Base-by-base conservation (phyloP, 2,329 filamentous ascomycete species). In the Hirsutella thompsonii region DNA sequence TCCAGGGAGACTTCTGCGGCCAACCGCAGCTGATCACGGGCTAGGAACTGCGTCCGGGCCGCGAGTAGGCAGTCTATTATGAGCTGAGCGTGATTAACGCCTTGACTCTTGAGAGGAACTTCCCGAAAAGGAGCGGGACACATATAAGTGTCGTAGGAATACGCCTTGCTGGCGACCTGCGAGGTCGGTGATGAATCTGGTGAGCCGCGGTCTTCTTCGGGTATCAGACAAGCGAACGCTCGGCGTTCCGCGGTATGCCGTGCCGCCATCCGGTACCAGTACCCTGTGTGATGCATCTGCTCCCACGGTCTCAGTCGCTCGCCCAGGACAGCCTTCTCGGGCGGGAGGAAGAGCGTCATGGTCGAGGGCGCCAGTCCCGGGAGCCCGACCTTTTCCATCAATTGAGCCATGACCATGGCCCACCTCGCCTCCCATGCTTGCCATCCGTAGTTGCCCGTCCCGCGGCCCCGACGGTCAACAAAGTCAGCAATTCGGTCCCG, bases 361-460 rank as follows among this genome's bases (percentile, higher is more conserved):
- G 63, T 64, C 2, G 61, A 58, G 1, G 68, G 63, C 2, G 60
- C 61, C 16, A 79, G 60, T 28, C 71, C 70, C 3, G 65, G 62
- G 11, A 78, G 62, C 18, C 68, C 65, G 20, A 69, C 63, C 46
- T 67, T 72, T 45, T 76, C 69, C 16, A 80, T 68, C 46, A 80
- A 54, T 36, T 74, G 67, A 2, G 74, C 76, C 77, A 81, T 81
- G 11, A 77, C 62, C 19, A 64, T 65, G 14, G 74, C 70, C 77
- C 77, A 81, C 42, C 84, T 74, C 33, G 85, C 79, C 62, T 94
- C 83, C 89, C 90, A 98, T 2, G 90, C 89, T 53, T 87, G 76
- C 85, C 89, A 96, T 5, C 87, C 86, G 57, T 96, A 96, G 49
- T 86, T 94, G 26, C 79, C 76, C 3, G 85, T 88, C 1, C 90